Evolutionary conservation across 2,329 filamentous ascomycete species (phyloP), one percentile per base, ranked within the genome.

Genomic region (Ceratocystis ficicola): DNA sequence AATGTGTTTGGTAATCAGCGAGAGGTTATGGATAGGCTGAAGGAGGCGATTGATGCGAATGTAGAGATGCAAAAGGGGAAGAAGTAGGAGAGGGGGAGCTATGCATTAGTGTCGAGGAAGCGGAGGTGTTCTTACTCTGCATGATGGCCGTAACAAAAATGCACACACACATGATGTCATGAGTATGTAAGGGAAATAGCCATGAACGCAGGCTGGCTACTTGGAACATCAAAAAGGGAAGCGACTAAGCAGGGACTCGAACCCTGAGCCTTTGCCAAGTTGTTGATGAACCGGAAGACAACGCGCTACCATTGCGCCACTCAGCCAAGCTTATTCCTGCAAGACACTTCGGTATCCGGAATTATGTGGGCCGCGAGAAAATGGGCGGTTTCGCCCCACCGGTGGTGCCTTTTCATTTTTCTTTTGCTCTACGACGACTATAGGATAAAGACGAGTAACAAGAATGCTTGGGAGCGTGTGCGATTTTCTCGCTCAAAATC

Each of bases 41-140:
- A 83, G 71, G 83, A 86, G 72, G 83, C 84, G 0, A 83, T 85
- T 67, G 76, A 80, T 71, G 78, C 83, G 66, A 82, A 83, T 68
- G 79, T 79, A 12, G 76, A 81, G 68, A 81, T 80, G 64, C 79
- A 81, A 70, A 79, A 76, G 65, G 77, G 82, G 67, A 73, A 72
- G 10, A 73, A 73, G 62, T 59, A 72, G 74, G 25, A 73, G 72
- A 66, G 75, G 75, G 67, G 71, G 73, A 59, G 75, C 68, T 8
- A 62, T 62, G 5, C 60, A 69, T 36, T 63, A 67, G 63, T 71
- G 69, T 61, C 22, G 22, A 62, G 59, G 5, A 25, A 44, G 41
- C 41, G n/a, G 44, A 15, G 17, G 8, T 8, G 15, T 62, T 44
- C 20, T 50, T 50, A 44, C 6, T 28, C 57, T n/a, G 4, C 5